A percentile compares a stretch with the other conserved stretches of the same genome.
These are phyloP conservation scores for Ascochyta pisi DNA, from an alignment of 2,329 filamentous ascomycete genomes.

Conservation along the genomic window DNA sequence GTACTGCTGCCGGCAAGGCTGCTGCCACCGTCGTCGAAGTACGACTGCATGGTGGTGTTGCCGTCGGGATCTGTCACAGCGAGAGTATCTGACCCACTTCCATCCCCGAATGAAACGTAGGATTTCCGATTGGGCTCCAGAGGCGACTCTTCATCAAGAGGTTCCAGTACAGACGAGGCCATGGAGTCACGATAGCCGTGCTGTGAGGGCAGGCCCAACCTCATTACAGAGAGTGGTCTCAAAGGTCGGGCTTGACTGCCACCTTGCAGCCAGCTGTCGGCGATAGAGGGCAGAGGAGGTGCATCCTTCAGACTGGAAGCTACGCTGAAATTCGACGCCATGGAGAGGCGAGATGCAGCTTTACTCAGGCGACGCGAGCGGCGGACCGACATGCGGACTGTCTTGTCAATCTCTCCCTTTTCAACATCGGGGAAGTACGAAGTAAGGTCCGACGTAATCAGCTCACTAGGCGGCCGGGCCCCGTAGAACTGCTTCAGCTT, in stretches of 20 bases:
- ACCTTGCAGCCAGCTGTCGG: slow-evolving; percentile 82
- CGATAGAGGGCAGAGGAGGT: slow-evolving; percentile 93
- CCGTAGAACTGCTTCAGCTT: slow-evolving; percentile 85
- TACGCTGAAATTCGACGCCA: slow-evolving; percentile 91
- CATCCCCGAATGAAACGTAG: slow-evolving; percentile 83
- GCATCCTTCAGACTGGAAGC: slow-evolving; percentile 92
- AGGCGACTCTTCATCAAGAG: slow-evolving; percentile 87
- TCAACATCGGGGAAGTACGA: slow-evolving; percentile 98
- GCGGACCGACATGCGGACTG: slow-evolving; percentile 88
- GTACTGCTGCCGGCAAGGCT: slow-evolving; percentile 74
- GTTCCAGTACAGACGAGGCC: slow-evolving; percentile 86
- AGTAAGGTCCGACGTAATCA: slow-evolving; percentile 94
- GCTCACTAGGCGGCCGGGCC: slow-evolving; percentile 89
- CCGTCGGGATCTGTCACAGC: slow-evolving; percentile 80
- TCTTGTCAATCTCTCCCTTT: slow-evolving; percentile 92
- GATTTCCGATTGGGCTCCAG: slow-evolving; percentile 90
- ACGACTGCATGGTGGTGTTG: slow-evolving; percentile 73
- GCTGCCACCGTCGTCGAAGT: slow-evolving; percentile 81
- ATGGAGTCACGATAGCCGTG: slow-evolving; percentile 83
- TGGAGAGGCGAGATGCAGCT: slow-evolving; percentile 90
- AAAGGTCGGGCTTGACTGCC: slow-evolving; percentile 57
- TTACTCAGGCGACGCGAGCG: slow-evolving; percentile 90
- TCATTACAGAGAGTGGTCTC: slow-evolving; percentile 67
- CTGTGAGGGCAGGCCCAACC: slow-evolving; percentile 63
- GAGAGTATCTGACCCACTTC: slow-evolving; percentile 73